These are phyloP conservation scores for Fragaria ananassa DNA, from an alignment of 306 rosid species.

Conservation along the genomic window DNA sequence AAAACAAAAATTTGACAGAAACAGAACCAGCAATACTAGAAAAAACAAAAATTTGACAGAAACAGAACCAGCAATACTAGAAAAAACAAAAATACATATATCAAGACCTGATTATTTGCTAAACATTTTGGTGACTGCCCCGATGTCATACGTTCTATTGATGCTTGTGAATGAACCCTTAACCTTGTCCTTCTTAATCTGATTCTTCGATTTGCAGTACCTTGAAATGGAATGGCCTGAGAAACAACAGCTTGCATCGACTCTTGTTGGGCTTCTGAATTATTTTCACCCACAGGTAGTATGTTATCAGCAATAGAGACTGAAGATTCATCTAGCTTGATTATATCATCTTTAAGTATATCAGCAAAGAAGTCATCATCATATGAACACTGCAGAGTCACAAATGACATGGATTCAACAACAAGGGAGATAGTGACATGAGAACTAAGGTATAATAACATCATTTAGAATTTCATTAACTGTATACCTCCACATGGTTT, in stretches of 20 bases:
- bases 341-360: slow-evolving; percentile 76
- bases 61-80: slow-evolving; percentile 34
- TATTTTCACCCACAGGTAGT: not conserved
- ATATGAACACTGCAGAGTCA: slow-evolving; percentile 37
- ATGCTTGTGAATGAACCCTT: not conserved
- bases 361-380: slow-evolving; percentile 85
- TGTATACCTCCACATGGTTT: not conserved
- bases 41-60: slow-evolving; percentile 28
- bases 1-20: slow-evolving; percentile 26
- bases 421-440: not conserved
- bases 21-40: slow-evolving; percentile 28
- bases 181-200: slow-evolving; percentile 12
- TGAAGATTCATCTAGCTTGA: slow-evolving; percentile 60
- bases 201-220: slow-evolving; percentile 67
- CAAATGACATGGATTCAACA: not conserved
- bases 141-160: slow-evolving; percentile 20
- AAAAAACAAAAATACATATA: slow-evolving; percentile 19
- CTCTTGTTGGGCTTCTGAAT: slow-evolving; percentile 30
- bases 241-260: not conserved
- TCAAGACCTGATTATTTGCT: not conserved
- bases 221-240: slow-evolving; percentile 36
- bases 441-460: not conserved
- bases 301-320: slow-evolving; percentile 7
- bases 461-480: not conserved
- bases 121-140: slow-evolving; percentile 25